phyloP scores from a whole-genome alignment of 2,329 filamentous ascomycete species.

The Pseudocercospora pini-densiflorae region DNA sequence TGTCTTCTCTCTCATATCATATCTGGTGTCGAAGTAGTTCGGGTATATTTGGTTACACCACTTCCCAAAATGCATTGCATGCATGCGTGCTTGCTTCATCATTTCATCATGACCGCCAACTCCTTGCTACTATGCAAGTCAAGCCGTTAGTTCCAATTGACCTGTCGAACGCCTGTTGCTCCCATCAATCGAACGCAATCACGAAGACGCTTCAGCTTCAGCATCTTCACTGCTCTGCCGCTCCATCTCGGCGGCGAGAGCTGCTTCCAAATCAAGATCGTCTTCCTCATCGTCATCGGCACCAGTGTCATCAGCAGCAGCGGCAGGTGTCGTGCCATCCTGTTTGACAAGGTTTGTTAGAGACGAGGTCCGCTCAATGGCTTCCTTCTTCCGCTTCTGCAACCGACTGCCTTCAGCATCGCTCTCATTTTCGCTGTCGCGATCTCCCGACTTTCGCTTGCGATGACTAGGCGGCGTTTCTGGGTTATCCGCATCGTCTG shows the following conservation, averaged over 20 bases:
- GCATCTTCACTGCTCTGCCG: conserved; percentile 29
- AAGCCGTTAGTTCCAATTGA: background rate
- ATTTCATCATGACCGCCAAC: conserved; percentile 3
- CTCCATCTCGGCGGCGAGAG: conserved; percentile 51
- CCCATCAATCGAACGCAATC: background rate
- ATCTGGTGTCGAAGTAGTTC: background rate
- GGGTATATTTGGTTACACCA: conserved; percentile 1
- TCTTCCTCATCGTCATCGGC: conserved; percentile 43
- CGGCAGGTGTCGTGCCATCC: conserved; percentile 15
- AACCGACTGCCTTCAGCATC: conserved; percentile 50
- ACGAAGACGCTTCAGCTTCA: conserved; percentile 3
- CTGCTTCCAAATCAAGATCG: conserved; percentile 62
- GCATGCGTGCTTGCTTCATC: background rate
- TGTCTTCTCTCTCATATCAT: background rate
- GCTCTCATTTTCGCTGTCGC: conserved; percentile 43
- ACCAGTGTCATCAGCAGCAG: conserved; percentile 44
- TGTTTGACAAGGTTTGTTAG: conserved; percentile 45
- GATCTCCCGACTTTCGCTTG: conserved; percentile 38
- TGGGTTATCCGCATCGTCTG: conserved; percentile 23
- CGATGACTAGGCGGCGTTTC: conserved; percentile 33
- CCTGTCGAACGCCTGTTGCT: background rate
- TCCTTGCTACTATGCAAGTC: conserved; percentile 14
- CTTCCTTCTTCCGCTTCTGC: conserved; percentile 54
- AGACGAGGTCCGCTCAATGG: conserved; percentile 52
- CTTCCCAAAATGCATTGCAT: background rate